Base-by-base conservation (phyloP, 208 protist species). In the Wallacemonas sp. region DNA sequence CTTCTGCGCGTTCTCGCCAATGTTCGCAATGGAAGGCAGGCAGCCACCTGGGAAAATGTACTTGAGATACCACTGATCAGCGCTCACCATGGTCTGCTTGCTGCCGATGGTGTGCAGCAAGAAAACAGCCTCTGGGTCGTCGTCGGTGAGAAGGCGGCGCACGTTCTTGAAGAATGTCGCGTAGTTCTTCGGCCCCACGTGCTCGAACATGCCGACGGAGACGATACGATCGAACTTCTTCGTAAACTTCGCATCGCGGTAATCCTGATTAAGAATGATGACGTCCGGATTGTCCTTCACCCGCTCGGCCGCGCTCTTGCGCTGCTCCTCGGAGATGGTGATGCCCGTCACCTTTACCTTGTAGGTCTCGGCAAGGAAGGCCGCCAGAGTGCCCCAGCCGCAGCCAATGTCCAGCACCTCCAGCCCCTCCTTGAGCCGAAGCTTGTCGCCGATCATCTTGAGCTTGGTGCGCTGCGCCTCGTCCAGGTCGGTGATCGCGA, bases 41-140 rank as follows among this genome's bases (percentile, higher is more conserved):
- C 80, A 87, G 36, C 80, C 83, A 4, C 83, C 83, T 1, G 87
- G 87, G 62, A 94, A 94, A 63, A 94, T 92, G 81, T 94, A 94
- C 68, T 81, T 84, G 34, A 73, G 68, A 65, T 87, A 94, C 86
- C 82, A 92, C 79, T 73, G 83, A 67, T 76, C 87, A 26, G 80
- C 85, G 65, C 60, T 84, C 59, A 57, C 58, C 74, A 76, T 91
- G 45, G 78, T 91, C 22, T 71, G 75, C 71, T 79, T 81, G 68
- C 66, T 85, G 37, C 68, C 87, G 55, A 84, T 90, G 19, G 78
- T 89, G 74, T 92, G 86, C 30, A 93, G 81, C 39, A 89, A 36
- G 26, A 90, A 75, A 10, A 88, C 50, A 3, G 81, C 80, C 30
- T 87, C 69, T 1, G 64, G 68, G 62, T 87, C 87, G 22, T 73